phyloP scores from a whole-genome alignment of 306 rosid genomes.

The Sophora flavescens region DNA sequence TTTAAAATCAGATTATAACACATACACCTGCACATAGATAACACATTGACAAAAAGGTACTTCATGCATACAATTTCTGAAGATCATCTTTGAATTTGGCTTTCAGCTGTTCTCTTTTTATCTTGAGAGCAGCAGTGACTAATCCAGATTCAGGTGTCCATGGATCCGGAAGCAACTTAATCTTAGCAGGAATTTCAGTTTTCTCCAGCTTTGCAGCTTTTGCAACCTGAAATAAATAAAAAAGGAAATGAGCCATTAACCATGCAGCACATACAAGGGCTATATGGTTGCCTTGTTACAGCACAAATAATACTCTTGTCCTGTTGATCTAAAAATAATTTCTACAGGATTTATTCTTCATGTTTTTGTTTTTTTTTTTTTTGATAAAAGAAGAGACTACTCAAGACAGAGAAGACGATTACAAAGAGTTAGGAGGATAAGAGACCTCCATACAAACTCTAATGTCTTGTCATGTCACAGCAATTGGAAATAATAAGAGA shows the following conservation, averaged over 20 bases:
- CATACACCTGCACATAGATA: background rate
- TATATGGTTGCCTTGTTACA: background rate
- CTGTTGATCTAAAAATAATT: background rate
- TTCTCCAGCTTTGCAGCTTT: slow-evolving; percentile 76
- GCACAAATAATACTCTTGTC: background rate
- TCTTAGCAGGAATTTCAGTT: slow-evolving; percentile 81
- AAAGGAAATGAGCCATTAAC: slow-evolving; percentile 17
- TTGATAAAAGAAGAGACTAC: no score
- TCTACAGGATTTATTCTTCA: background rate
- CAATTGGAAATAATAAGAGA: no score
- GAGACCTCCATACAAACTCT: no score
- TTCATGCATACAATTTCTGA: slow-evolving; percentile 70
- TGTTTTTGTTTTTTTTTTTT: background rate
- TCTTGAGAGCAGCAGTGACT: slow-evolving; percentile 93
- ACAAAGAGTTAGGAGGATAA: no score
- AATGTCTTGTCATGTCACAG: no score
- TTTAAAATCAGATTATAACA: background rate
- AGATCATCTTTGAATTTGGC: slow-evolving; percentile 79
- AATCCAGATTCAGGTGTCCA: slow-evolving; percentile 96
- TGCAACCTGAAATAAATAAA: slow-evolving; percentile 59
- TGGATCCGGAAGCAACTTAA: slow-evolving; percentile 70
- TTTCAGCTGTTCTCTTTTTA: slow-evolving; percentile 88
- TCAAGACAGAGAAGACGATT: no score
- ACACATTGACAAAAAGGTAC: slow-evolving; percentile 18
- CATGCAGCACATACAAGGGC: background rate